Evolutionary conservation across 371 early-diverging fungal genomes (phyloP).

Genomic region (Syncephalastrum racemosum): DNA sequence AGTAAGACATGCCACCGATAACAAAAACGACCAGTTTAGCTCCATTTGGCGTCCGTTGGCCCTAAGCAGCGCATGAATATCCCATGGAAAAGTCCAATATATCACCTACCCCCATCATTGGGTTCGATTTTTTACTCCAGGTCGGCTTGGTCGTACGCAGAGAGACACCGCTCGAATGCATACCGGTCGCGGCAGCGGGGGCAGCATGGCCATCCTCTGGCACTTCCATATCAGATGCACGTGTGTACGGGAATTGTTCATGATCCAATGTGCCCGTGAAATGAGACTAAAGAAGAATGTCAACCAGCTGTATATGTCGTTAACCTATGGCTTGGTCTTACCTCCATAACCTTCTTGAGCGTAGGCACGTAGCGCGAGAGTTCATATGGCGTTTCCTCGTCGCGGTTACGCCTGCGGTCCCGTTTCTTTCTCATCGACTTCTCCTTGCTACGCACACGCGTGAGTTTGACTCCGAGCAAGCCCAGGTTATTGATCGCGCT

Average conservation of each 20-base stretch:
- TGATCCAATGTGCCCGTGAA: constrained; percentile 53
- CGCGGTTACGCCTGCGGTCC: constrained; percentile 26
- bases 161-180: constrained; percentile 49
- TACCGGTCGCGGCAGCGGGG: constrained; percentile 23
- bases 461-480: constrained; percentile 61
- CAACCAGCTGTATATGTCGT: background rate
- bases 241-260: constrained; percentile 56
- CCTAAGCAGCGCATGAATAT: constrained; percentile 8
- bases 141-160: constrained; percentile 48
- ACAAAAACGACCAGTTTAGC: constrained; percentile 73
- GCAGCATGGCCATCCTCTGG: constrained; percentile 28
- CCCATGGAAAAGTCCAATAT: background rate
- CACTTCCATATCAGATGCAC: constrained; percentile 48
- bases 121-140: constrained; percentile 36
- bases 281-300: constrained; percentile 42
- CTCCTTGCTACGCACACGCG: constrained; percentile 34
- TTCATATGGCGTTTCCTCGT: constrained; percentile 63
- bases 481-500: constrained; percentile 78
- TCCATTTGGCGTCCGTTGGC: constrained; percentile 23
- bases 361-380: constrained; percentile 68
- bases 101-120: background rate
- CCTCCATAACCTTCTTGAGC: constrained; percentile 55
- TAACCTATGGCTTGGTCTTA: constrained; percentile 19
- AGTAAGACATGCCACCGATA: constrained; percentile 90
- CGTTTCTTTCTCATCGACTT: constrained; percentile 29